phyloP scores from a whole-genome alignment of 2,329 filamentous ascomycete species.

The Pseudovirgaria hyperparasitica region DNA sequence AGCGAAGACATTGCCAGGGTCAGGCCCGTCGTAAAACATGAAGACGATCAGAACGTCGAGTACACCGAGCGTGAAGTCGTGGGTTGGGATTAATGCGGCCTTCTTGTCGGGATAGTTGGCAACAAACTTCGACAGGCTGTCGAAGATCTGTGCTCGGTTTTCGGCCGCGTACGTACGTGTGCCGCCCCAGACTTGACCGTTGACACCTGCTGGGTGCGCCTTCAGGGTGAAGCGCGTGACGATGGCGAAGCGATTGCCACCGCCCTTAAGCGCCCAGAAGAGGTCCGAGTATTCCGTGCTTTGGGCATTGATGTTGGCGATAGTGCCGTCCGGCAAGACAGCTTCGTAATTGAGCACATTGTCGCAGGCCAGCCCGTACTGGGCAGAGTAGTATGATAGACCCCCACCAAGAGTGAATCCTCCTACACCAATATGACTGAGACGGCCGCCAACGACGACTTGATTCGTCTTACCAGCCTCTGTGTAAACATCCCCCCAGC shows the following conservation, averaged over 20 bases:
- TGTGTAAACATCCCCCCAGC: conserved; percentile 2
- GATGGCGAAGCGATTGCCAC: conserved; percentile 14
- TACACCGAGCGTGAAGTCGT: conserved; percentile 13
- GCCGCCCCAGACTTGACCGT: conserved; percentile 29
- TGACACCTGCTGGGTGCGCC: conserved; percentile 9
- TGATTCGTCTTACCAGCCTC: no score
- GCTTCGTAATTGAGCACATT: conserved; percentile 22
- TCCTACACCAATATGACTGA: conserved; percentile 13
- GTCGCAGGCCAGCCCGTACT: conserved; percentile 16
- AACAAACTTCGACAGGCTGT: conserved; percentile 21
- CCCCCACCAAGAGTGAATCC: conserved; percentile 15
- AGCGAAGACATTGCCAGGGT: conserved; percentile 20
- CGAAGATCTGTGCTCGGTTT: conserved; percentile 17
- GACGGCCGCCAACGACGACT: no score
- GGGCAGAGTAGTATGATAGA: conserved; percentile 15
- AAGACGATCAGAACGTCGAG: conserved; percentile 20
- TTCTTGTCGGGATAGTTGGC: conserved; percentile 14
- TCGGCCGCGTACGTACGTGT: conserved; percentile 17
- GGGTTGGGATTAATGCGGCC: conserved; percentile 19
- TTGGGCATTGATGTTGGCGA: conserved; percentile 12
- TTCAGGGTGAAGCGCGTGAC: conserved; percentile 14
- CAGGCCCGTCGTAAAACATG: conserved; percentile 18
- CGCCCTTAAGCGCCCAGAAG: conserved; percentile 19
- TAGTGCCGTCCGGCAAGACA: conserved; percentile 13
- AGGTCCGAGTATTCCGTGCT: conserved; percentile 15